Conservation (phyloP, 169 alveolate genomes). For the Plasmodium fragile region DNA sequence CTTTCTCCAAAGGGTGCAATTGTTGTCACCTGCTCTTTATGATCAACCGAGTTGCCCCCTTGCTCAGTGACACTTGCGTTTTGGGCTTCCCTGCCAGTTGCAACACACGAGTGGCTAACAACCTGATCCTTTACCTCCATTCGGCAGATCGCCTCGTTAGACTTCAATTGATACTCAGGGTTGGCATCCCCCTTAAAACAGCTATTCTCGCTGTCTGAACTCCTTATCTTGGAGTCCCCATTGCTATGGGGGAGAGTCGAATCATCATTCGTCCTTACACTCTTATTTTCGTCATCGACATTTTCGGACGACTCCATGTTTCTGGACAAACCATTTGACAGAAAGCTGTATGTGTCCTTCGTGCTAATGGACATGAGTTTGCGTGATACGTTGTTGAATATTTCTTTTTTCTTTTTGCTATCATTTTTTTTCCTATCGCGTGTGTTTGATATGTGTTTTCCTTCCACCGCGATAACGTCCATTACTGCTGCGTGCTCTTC, state of each 20-base stretch:
- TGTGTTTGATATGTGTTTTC: not conserved
- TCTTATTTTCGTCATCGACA: slow-evolving; percentile 40
- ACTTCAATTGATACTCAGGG: not conserved
- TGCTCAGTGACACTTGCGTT: not conserved
- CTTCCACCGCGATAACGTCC: not conserved
- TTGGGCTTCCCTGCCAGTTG: not conserved
- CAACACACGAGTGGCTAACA: not conserved
- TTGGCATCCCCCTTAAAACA: not conserved
- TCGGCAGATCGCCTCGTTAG: not conserved
- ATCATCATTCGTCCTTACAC: slow-evolving; percentile 44
- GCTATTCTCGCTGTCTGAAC: slow-evolving; percentile 2
- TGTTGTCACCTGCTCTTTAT: not conserved
- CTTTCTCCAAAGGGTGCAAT: not conserved
- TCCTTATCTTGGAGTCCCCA: slow-evolving; percentile 8
- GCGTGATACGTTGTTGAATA: slow-evolving; percentile 31
- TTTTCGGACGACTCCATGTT: slow-evolving; percentile 20
- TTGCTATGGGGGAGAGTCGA: slow-evolving; percentile 10
- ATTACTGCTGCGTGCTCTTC: not conserved
- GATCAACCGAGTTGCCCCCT: not conserved
- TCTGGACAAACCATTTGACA: slow-evolving; percentile 28
- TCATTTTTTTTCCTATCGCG: slow-evolving; percentile 24
- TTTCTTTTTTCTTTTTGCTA: slow-evolving; percentile 18
- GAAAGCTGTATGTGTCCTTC: slow-evolving; percentile 46
- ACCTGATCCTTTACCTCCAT: slow-evolving; percentile 8
- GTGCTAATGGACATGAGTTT: slow-evolving; percentile 73